Conservation (phyloP, 192 early-diverging fungal species). For the Blastocladiella britannica region DNA sequence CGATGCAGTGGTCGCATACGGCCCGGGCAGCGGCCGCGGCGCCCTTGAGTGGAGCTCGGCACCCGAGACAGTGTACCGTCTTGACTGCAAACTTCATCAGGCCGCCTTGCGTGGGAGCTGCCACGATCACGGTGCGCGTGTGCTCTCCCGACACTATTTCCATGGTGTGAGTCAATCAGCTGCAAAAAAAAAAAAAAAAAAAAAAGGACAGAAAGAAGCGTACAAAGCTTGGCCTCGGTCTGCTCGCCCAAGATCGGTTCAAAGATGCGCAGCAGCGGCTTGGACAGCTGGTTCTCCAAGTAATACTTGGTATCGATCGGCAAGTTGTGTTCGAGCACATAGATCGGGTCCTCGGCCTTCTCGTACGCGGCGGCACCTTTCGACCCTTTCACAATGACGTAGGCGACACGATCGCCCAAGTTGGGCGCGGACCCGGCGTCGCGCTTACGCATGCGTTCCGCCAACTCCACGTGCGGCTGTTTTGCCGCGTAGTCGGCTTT, state of each 20-base stretch:
- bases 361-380: conserved; percentile 83
- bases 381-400: conserved; percentile 76
- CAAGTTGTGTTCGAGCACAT: conserved; percentile 93
- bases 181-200: conserved; percentile 3
- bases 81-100: conserved; percentile 89
- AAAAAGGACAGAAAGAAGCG: neutral
- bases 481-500: conserved; percentile 88
- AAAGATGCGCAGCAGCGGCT: conserved; percentile 81
- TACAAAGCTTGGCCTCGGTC: conserved; percentile 22
- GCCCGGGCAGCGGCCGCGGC: conserved; percentile 15
- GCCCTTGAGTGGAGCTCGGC: conserved; percentile 60
- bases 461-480: conserved; percentile 91
- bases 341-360: conserved; percentile 94
- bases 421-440: conserved; percentile 91
- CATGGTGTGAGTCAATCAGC: neutral
- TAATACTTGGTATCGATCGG: conserved; percentile 95
- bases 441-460: conserved; percentile 83
- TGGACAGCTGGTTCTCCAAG: conserved; percentile 85
- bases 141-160: conserved; percentile 40
- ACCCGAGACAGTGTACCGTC: conserved; percentile 76
- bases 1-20: conserved; percentile 60
- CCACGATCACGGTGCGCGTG: conserved; percentile 58
- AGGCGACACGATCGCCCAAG: conserved; percentile 88
- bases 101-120: conserved; percentile 72
- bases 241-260: conserved; percentile 88